Base-by-base conservation (phyloP, 257 asterid species). In the Ilex asprella region DNA sequence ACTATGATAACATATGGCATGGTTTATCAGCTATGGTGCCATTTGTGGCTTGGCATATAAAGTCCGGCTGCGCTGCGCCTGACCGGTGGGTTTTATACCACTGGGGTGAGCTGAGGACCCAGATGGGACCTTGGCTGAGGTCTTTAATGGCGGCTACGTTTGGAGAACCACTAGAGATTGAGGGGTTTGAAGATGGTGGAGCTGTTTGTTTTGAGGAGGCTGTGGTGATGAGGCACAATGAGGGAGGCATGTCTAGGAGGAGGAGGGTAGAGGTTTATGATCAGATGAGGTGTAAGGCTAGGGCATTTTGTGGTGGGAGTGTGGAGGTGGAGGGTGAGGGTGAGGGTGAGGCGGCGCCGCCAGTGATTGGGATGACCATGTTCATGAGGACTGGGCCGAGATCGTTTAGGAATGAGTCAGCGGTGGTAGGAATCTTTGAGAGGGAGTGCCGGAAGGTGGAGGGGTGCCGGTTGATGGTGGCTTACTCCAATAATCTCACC, bases 161-260 rank as follows among this genome's bases (percentile, higher is more conserved):
- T 32, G 82, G 86, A 0, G 66, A 54, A 56, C 69, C 75, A 0
- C 57, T 85, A 3, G 27, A 63, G 3, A 61, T 87, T 10, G 87
- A 82, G 59, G 63, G 14, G 0, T 71, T 82, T 21, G 75, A 58
- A 13, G 67, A 55, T 43, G 60, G 62, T 10, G 59, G 1, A 16
- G 69, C 84, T 2, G 47, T 49, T 46, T 87, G 91, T 67, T 82
- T 87, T 55, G 91, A 84, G 74, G 76, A 77, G 79, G 78, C 82
- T 16, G 79, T 79, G 73, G 95, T 87, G 65, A 84, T 82, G 93
- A 75, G 93, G 76, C 93, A 84, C 63, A 82, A 84, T 7, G 90
- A 81, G 64, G 93, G 88, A 0, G 95, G 89, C 44, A 75, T 84
- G 90, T 80, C 90, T 6, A 71, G 75, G 47, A 72, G 73, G 68